Base-by-base conservation (phyloP, 768 basidiomycete species). In the Suillus spraguei region DNA sequence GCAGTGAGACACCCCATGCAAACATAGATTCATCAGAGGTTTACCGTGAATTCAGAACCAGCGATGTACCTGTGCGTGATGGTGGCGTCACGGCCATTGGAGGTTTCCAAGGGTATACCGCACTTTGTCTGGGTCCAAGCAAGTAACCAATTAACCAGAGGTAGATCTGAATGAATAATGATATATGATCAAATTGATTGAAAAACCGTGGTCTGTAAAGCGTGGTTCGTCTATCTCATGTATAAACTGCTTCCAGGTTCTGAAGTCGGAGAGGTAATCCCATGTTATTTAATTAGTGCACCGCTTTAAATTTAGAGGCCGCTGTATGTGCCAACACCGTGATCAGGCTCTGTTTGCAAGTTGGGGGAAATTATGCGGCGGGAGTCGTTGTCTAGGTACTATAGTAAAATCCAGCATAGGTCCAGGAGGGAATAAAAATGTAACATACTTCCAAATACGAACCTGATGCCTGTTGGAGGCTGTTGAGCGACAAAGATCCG, bases 61-160 rank as follows among this genome's bases (percentile, higher is more conserved):
- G 16, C 22, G 28, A 58, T 20, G 24, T 41, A 10, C 56, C 56
- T 58, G 39, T 17, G 39, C 28, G 32, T 17, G 22, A 39, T 28
- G 41, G 38, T 10, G 28, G 10, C 28, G 32, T 41, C 17, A 17
- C 38, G 14, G 38, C 52, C 52, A 11, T n/a, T 35, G 5, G 52
- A 58, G 6, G 17, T 28, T 58, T 24, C 20, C 24, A 28, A 39
- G 79, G 56, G 87, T 85, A 69, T 92, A 92, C 28, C 93, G 78
- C 68, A 91, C 88, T 76, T 82, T 87, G 76, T 94, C 92, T 22
- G 82, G 82, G 73, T 94, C 90, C 69, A 94, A 94, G 67, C 85
- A 89, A 39, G 90, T 90, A 62, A 86, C 70, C 49, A 92, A 49
- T 49, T 24, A 16, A 49, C 13, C 47, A 49, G 78, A 13, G 88